phyloP scores from a whole-genome alignment of 257 asterid genomes.

The Ocimum tenuiflorum region DNA sequence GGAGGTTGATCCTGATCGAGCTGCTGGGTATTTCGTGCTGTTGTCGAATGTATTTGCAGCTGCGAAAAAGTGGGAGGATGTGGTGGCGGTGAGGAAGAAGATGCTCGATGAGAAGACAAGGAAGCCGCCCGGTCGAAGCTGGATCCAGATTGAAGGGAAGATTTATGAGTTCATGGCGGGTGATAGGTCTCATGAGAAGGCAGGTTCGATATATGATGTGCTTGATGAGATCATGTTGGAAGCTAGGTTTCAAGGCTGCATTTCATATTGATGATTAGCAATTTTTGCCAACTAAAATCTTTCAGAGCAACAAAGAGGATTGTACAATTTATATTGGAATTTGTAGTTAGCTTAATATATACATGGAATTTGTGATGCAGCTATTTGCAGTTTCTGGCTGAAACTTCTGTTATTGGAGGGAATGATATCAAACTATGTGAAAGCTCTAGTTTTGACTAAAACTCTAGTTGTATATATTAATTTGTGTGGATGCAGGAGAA shows the following conservation, averaged over 20 bases:
- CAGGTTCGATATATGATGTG: constrained; percentile 30
- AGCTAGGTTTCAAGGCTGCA: constrained; percentile 28
- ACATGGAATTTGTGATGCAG: too few species aligned
- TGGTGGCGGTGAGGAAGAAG: constrained; percentile 39
- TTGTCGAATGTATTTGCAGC: constrained; percentile 59
- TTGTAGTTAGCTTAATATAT: neutral
- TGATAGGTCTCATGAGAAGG: constrained; percentile 40
- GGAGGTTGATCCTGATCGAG: constrained; percentile 40
- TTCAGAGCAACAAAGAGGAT: too few species aligned
- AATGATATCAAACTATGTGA: too few species aligned
- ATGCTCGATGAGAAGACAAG: constrained; percentile 38
- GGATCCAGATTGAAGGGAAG: constrained; percentile 52
- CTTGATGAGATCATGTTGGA: constrained; percentile 36
- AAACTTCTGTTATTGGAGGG: too few species aligned
- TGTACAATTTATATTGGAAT: neutral
- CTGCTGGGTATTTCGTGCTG: constrained; percentile 59
- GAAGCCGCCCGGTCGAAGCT: constrained; percentile 68
- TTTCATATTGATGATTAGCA: neutral
- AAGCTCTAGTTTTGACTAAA: too few species aligned
- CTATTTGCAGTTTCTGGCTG: too few species aligned
- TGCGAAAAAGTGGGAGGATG: constrained; percentile 64
- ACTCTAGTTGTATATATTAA: too few species aligned
- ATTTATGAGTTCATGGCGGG: constrained; percentile 43
- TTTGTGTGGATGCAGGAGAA: too few species aligned
- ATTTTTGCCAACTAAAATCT: too few species aligned